Base-by-base conservation (phyloP, 805 yeast species). In the Komagataella pastoris region DNA sequence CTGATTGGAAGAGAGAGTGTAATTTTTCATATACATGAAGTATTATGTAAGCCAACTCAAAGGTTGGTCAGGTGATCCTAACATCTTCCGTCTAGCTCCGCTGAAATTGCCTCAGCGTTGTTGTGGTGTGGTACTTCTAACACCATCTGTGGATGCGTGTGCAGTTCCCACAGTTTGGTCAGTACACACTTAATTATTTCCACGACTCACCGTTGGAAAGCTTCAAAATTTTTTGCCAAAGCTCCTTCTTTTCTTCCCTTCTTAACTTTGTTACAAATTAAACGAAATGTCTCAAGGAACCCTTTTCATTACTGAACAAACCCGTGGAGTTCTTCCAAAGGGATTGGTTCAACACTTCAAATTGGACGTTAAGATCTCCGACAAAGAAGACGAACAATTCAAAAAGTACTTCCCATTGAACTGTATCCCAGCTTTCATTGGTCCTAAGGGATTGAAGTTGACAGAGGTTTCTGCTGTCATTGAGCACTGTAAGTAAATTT, bases 391-490 rank as follows among this genome's bases (percentile, higher is more conserved):
- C 52, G 73, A 70, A 53, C 66, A 67, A 23, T 79, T 62, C 66
- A 61, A 64, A 52, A 69, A 69, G 60, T 60, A 70, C 61, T 85
- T 85, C 77, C 89, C 91, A 58, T 70, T 81, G 63, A 70, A 68
- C 54, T 79, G 76, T 65, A 69, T 76, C 57, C 93, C 95, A 63
- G 79, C 86, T 55, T 83, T 82, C 58, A 57, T 76, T 62, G 89
- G 86, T 49, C 79, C 81, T 58, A 44, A 44, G 47, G 77, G 81
- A 64, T 80, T 71, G 75, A 83, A 82, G 68, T 73, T 85, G 65
- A 74, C 77, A 54, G 91, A 85, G 74, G 74, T 70, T 53, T 73
- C 82, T 63, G 90, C 93, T 54, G 67, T 85, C 61, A 61, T 74
- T 59, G 64, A 73, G 67, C 82, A 85, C 66, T 57, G 53, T 49